Evolutionary conservation across 768 basidiomycete species (phyloP).

Genomic region (Leccinum imitatum): DNA sequence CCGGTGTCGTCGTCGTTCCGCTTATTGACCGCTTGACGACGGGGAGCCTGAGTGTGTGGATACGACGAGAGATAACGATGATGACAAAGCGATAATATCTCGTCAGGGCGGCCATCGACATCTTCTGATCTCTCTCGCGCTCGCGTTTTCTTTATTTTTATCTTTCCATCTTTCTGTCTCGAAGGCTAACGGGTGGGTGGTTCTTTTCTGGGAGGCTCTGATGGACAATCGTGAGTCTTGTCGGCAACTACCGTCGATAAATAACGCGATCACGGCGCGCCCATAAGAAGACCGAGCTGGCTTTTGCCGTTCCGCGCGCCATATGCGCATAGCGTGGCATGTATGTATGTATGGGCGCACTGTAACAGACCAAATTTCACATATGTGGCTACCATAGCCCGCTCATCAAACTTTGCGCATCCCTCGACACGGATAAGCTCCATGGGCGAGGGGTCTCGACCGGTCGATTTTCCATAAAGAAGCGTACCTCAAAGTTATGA

Average conservation of each 20-base stretch:
- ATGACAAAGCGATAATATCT: neutral
- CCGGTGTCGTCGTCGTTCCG: neutral
- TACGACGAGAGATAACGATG: neutral
- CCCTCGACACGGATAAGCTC: conserved; percentile 16
- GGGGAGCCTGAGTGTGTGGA: no score
- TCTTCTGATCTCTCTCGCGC: neutral
- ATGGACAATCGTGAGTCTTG: neutral
- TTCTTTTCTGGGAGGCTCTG: neutral
- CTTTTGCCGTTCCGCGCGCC: neutral
- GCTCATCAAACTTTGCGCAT: conserved; percentile 1
- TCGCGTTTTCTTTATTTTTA: neutral
- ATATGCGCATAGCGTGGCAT: neutral
- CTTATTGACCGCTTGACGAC: neutral
- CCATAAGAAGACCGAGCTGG: neutral
- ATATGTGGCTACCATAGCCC: neutral
- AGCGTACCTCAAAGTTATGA: neutral
- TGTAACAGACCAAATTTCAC: neutral
- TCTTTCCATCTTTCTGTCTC: neutral
- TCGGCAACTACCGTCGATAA: neutral
- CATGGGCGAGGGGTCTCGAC: conserved; percentile 11
- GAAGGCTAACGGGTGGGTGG: neutral
- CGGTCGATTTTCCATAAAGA: neutral
- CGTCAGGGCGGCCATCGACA: neutral
- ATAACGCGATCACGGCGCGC: neutral
- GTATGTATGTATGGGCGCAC: neutral